These are phyloP conservation scores for Paramecium caudatum DNA, from an alignment of 73 alveolate genomes.

Conservation along the genomic window DNA sequence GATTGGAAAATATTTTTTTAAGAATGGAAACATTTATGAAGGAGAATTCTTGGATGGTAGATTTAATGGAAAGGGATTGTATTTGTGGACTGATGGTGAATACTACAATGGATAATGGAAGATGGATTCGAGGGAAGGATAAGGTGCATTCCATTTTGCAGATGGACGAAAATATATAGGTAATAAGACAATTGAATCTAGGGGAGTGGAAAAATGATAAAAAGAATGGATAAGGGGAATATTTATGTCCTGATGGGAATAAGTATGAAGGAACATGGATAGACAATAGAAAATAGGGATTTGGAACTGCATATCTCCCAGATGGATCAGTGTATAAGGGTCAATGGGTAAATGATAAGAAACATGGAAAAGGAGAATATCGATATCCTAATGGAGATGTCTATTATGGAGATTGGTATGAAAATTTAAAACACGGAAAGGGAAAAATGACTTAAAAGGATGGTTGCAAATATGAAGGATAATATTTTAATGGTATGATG, in stretches of 20 bases:
- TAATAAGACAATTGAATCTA: too few relatives aligned
- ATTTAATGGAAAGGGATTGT: conserved; percentile 64
- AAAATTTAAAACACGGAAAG: conserved; percentile 76
- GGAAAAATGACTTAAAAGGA: conserved; percentile 77
- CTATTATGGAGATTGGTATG: conserved; percentile 82
- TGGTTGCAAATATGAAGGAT: conserved; percentile 82
- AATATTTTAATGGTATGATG: conserved; percentile 61
- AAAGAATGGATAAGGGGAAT: conserved; percentile 89
- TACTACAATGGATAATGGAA: conserved; percentile 72
- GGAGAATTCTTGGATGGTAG: conserved; percentile 68
- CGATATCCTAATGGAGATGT: conserved; percentile 78
- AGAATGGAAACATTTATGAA: conserved; percentile 67
- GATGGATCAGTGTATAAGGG: conserved; percentile 74
- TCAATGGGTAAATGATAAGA: conserved; percentile 75
- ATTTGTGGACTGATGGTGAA: conserved; percentile 72
- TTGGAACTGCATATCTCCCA: conserved; percentile 47
- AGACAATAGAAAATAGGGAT: conserved; percentile 62
- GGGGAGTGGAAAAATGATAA: conserved; percentile 83
- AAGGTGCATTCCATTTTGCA: conserved; percentile 63
- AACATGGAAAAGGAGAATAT: conserved; percentile 75
- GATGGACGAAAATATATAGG: conserved; percentile 81
- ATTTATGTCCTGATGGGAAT: conserved; percentile 68
- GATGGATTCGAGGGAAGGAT: conserved; percentile 61
- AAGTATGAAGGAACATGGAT: conserved; percentile 72
- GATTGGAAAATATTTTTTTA: conserved; percentile 58